A percentile compares a stretch with the other conserved stretches of the same genome.
phyloP scores from a whole-genome alignment of 306 rosid species.

The Begonia loranthoides region DNA sequence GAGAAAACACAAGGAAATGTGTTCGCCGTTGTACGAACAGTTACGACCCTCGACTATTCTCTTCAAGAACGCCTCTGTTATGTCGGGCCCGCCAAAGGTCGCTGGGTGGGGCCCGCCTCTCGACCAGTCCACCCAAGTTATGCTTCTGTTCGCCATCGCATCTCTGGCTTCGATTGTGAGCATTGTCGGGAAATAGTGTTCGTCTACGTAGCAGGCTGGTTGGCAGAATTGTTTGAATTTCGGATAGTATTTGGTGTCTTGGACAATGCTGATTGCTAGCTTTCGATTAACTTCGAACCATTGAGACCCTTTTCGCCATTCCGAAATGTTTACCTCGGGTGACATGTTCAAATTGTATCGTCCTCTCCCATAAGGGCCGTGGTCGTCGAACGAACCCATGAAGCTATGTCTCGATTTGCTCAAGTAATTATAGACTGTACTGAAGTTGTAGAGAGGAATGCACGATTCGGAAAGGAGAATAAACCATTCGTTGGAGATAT shows the following conservation, averaged over 20 bases:
- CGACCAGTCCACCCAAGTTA: conserved; percentile 95
- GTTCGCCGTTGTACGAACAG: conserved; percentile 38
- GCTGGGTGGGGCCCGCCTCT: conserved; percentile 89
- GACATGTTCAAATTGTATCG: conserved; percentile 58
- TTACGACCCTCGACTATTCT: conserved; percentile 19
- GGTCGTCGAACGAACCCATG: conserved; percentile 65
- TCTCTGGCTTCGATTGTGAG: conserved; percentile 44
- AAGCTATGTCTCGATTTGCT: conserved; percentile 52
- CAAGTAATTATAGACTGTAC: conserved; percentile 31
- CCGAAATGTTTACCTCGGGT: conserved; percentile 40
- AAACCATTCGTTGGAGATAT: conserved; percentile 67
- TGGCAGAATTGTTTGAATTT: conserved; percentile 46
- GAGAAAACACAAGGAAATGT: conserved; percentile 47
- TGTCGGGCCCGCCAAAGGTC: conserved; percentile 51
- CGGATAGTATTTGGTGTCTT: conserved; percentile 37
- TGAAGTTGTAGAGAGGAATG: conserved; percentile 70
- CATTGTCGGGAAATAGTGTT: conserved; percentile 89
- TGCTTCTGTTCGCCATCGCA: conserved; percentile 56
- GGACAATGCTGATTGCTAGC: conserved; percentile 46
- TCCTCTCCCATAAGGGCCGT: conserved; percentile 66
- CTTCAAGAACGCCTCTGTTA: conserved; percentile 31
- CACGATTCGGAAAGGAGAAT: conserved; percentile 77
- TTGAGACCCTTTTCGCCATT: conserved; percentile 87
- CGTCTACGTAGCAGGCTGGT: conserved; percentile 77
- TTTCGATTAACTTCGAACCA: conserved; percentile 70